Evolutionary conservation across 306 rosid species (phyloP).

Genomic region (Notholithocarpus densiflorus): DNA sequence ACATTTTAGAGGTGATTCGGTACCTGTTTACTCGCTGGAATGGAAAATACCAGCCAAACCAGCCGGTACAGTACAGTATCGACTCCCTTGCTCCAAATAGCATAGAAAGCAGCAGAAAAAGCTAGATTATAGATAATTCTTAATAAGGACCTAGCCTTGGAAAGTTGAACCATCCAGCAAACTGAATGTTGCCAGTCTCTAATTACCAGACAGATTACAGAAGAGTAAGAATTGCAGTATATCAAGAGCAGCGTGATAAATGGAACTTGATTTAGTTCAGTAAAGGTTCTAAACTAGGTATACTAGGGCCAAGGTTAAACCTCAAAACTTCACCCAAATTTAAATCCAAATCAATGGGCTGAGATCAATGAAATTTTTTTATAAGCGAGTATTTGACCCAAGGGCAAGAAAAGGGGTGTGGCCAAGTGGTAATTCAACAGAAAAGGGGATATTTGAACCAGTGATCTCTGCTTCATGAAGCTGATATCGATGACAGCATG

Average conservation of each 20-base stretch:
- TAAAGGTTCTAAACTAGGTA: not conserved
- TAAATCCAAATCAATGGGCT: not conserved
- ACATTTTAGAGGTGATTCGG: no score
- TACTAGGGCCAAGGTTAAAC: not conserved
- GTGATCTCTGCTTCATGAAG: no score
- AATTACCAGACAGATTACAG: not conserved
- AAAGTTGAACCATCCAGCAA: not conserved
- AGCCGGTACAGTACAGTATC: no score
- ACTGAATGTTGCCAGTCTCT: not conserved
- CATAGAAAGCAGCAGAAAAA: not conserved
- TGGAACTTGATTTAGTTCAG: not conserved
- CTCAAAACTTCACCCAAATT: not conserved
- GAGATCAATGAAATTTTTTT: not conserved
- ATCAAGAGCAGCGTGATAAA: not conserved
- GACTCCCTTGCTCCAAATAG: not conserved
- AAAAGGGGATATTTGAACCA: no score
- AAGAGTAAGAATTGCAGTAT: not conserved
- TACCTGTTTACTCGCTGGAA: no score
- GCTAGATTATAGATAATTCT: not conserved
- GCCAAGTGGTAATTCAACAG: no score
- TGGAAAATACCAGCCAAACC: no score
- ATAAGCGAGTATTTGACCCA: no score
- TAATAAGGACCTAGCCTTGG: not conserved
- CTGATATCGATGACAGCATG: no score
- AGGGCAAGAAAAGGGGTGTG: no score